A percentile compares a stretch with the other conserved stretches of the same genome.
These are phyloP conservation scores for Pleurotus citrinopileatus DNA, from an alignment of 768 basidiomycete species.

Conservation along the genomic window DNA sequence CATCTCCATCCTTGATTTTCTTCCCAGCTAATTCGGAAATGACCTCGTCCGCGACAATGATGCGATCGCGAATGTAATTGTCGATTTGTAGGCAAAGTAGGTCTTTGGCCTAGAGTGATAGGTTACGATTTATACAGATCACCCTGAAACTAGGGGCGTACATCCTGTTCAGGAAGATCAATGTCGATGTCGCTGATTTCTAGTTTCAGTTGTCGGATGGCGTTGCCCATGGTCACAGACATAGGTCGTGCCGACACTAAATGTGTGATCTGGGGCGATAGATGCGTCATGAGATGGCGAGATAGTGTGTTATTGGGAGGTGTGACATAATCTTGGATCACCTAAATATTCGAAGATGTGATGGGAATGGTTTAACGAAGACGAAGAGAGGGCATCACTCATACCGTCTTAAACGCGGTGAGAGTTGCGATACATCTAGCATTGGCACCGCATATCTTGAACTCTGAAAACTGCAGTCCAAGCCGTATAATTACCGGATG, in stretches of 20 bases:
- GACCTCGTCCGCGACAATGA: slow-evolving; percentile 89
- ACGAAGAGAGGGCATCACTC: slow-evolving; percentile 8
- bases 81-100: slow-evolving; percentile 82
- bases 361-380: slow-evolving; percentile 4
- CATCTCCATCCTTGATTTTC: slow-evolving; percentile 94
- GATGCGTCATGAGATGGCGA: slow-evolving; percentile 86
- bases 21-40: slow-evolving; percentile 86
- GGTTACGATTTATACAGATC: slow-evolving; percentile 4
- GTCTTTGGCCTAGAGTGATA: slow-evolving; percentile 72
- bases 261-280: slow-evolving; percentile 91
- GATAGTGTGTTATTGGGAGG: slow-evolving; percentile 85
- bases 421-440: slow-evolving; percentile 93
- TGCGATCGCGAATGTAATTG: slow-evolving; percentile 90
- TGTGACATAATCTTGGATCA: slow-evolving; percentile 88
- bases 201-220: slow-evolving; percentile 90
- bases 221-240: slow-evolving; percentile 93
- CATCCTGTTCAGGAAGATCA: slow-evolving; percentile 94
- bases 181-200: slow-evolving; percentile 92
- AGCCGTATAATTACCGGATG: slow-evolving; percentile 88
- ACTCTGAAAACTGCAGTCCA: slow-evolving; percentile 87
- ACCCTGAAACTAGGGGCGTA: slow-evolving; percentile 28
- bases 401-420: slow-evolving; percentile 86
- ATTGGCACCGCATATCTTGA: slow-evolving; percentile 92
- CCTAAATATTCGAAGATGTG: slow-evolving; percentile 40
- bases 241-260: slow-evolving; percentile 85